phyloP scores from a whole-genome alignment of 2,329 filamentous ascomycete genomes.

The Fusarium sp. region DNA sequence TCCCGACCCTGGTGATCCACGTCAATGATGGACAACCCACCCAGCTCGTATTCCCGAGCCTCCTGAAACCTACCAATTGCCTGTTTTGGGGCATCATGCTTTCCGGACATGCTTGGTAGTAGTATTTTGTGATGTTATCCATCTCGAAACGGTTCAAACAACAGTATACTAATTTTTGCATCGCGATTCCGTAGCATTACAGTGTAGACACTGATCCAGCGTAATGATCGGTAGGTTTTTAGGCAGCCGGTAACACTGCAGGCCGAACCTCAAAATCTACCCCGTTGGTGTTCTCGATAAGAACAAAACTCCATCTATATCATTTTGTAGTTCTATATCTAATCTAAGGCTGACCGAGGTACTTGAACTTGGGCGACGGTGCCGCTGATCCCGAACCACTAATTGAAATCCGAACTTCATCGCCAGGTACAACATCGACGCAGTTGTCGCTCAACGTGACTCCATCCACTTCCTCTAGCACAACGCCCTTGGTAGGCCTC shows the following conservation, averaged over 20 bases:
- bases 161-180: no score
- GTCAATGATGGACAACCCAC: not conserved
- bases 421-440: slow-evolving; percentile 67
- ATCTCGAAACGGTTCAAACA: not conserved
- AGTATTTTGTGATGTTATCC: not conserved
- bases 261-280: not conserved
- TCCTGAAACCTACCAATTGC: not conserved
- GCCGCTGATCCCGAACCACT: not conserved
- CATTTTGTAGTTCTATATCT: not conserved
- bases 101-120: not conserved
- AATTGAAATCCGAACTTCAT: slow-evolving; percentile 5
- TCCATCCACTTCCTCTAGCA: slow-evolving; percentile 60
- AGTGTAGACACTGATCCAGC: no score
- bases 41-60: not conserved
- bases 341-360: not conserved
- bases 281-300: not conserved
- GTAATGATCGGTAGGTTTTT: not conserved
- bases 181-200: no score
- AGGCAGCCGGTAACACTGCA: not conserved
- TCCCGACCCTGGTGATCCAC: not conserved
- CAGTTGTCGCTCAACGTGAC: slow-evolving; percentile 66
- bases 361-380: not conserved
- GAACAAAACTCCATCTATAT: not conserved
- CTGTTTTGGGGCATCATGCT: not conserved
- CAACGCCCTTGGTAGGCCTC: slow-evolving; percentile 68